Evolutionary conservation across 2,329 filamentous ascomycete genomes (phyloP).

Genomic region (Chaetomiaceae sp.): DNA sequence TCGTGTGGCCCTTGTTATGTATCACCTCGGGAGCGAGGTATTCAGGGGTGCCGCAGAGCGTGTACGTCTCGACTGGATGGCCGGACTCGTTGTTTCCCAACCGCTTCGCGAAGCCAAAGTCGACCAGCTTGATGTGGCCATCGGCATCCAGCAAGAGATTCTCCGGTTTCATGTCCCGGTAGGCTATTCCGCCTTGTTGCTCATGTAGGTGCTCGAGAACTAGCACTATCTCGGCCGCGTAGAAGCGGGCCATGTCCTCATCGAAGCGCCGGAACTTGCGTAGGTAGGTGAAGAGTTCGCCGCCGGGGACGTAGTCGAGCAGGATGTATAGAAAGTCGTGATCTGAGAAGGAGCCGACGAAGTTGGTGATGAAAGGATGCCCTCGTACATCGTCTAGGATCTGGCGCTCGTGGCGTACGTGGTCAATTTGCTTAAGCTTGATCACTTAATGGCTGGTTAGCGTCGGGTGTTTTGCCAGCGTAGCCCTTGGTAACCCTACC

Average conservation of each 20-base stretch:
- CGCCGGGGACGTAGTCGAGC: constrained; percentile 77
- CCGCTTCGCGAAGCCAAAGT: constrained; percentile 82
- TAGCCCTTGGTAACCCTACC: constrained; percentile 26
- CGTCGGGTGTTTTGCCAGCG: neutral
- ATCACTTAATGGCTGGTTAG: constrained; percentile 52
- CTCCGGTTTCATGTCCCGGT: constrained; percentile 78
- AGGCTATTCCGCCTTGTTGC: constrained; percentile 70
- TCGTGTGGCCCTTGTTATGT: constrained; percentile 71
- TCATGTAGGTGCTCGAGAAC: constrained; percentile 80
- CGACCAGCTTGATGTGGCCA: constrained; percentile 76
- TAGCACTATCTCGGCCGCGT: constrained; percentile 77
- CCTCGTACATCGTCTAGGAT: constrained; percentile 73
- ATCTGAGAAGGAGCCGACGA: constrained; percentile 76
- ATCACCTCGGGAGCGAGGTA: constrained; percentile 83
- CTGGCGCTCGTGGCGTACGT: constrained; percentile 77
- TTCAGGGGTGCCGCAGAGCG: constrained; percentile 77
- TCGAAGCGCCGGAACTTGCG: constrained; percentile 74
- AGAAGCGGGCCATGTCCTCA: constrained; percentile 73
- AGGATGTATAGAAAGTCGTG: constrained; percentile 76
- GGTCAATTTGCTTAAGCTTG: constrained; percentile 79
- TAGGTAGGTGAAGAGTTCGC: constrained; percentile 80
- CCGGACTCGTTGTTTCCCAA: constrained; percentile 52
- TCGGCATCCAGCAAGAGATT: constrained; percentile 74
- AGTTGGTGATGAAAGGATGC: constrained; percentile 77
- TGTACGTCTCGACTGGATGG: constrained; percentile 66